Conservation (phyloP, 179 eudicot genomes). For the Corrigiola litoralis region DNA sequence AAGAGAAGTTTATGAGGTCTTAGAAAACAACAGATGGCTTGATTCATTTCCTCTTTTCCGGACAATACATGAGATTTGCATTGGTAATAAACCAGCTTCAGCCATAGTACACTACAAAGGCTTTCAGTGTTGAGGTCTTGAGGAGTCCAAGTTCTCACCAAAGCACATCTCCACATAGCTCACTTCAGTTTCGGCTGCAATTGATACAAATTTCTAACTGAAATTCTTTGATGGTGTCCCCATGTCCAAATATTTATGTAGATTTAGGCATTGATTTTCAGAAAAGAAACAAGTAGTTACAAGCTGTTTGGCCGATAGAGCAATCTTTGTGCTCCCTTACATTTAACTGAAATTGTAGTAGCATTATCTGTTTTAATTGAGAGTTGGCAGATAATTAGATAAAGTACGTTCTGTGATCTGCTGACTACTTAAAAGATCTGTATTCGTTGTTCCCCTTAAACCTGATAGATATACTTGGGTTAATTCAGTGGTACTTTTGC, state of each 20-base stretch:
- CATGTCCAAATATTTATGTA: neutral
- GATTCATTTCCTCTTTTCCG: constrained; percentile 80
- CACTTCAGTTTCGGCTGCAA: neutral
- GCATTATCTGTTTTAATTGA: too few species aligned
- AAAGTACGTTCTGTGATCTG: too few species aligned
- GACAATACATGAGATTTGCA: constrained; percentile 89
- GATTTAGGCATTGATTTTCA: neutral
- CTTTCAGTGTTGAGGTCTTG: constrained; percentile 16
- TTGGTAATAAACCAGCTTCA: constrained; percentile 58
- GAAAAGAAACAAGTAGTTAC: too few species aligned
- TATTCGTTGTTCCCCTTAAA: too few species aligned
- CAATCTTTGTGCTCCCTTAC: too few species aligned
- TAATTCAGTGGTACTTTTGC: too few species aligned
- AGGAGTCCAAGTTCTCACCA: constrained; percentile 15
- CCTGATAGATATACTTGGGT: too few species aligned
- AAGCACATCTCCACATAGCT: neutral
- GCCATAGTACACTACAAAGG: constrained; percentile 68
- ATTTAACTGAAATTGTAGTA: too few species aligned
- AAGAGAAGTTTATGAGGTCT: constrained; percentile 78
- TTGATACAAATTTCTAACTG: neutral
- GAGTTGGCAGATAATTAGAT: too few species aligned
- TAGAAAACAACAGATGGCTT: constrained; percentile 65
- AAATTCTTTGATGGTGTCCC: neutral
- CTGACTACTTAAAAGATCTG: too few species aligned
- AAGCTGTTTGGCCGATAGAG: too few species aligned